Evolutionary conservation across 2,329 filamentous ascomycete genomes (phyloP), one percentile per base, ranked within the genome.

Genomic region (Aspergillus novofumigatus): DNA sequence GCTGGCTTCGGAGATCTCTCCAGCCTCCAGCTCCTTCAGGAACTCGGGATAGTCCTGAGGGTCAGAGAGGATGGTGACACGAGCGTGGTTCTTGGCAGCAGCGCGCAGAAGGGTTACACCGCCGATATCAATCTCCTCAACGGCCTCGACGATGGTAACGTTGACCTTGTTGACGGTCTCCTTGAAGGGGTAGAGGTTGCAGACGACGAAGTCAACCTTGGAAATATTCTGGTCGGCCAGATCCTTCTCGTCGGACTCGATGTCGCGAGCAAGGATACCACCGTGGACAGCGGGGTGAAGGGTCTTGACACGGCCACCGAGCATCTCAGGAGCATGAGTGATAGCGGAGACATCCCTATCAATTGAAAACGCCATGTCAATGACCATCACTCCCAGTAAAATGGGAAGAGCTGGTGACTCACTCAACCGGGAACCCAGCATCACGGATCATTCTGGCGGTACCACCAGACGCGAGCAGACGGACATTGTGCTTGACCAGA

Each of bases 121-220:
- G 64, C 92, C 94, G 72, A 99, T 97, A 78, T 99, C 94, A 69
- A 99, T 96, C 81, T 99, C 94, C 80, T 99, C 94, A 42, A 99
- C 93, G 52, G 94, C 94, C 79, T 99, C 93, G 52, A 91, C 86
- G 62, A 99, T 90, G 60, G 93, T 97, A 69, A 99, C 94, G 71
- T 96, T 96, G 80, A 95, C 87, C 83, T 97, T 96, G 68, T 92
- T 89, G 67, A 99, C 87, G 32, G 94, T 99, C 75, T 97, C 92
- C 81, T 97, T 97, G 86, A 99, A 99, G 11, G 94, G 94, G 78
- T 99, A 97, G 55, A 99, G 84, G 80, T 99, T 99, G 88, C 94
- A 97, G 73, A 99, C 89, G 67, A 96, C 91, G 69, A 88, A 96
- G 83, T 96, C 91, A 59, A 96, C 91, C 80, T 96, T 96, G 80